phyloP scores from a whole-genome alignment of 1,139 yeast genomes.

The Tardiomyces depauwii region DNA sequence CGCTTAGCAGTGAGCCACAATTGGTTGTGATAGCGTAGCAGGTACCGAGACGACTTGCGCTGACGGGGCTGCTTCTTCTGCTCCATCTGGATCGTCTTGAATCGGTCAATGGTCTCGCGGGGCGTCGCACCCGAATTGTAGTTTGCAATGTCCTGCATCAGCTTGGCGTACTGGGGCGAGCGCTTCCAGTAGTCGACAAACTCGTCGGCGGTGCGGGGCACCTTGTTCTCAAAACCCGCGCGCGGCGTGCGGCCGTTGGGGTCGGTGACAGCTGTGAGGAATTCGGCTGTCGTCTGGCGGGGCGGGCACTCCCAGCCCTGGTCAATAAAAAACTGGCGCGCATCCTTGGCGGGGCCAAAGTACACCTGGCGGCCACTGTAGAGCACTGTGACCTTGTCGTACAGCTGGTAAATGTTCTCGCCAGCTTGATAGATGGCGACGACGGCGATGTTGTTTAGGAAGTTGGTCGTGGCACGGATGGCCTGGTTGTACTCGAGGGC shows the following conservation, averaged over 20 bases:
- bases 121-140: constrained; percentile 29
- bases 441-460: constrained; percentile 44
- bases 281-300: constrained; percentile 57
- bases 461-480: constrained; percentile 47
- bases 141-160: constrained; percentile 32
- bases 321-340: constrained; percentile 40
- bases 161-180: constrained; percentile 36
- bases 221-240: constrained; percentile 39
- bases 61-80: constrained; percentile 34
- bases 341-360: constrained; percentile 44
- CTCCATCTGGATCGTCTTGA: constrained; percentile 31
- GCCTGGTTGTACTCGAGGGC: constrained; percentile 60
- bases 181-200: constrained; percentile 45
- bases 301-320: constrained; percentile 55
- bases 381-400: constrained; percentile 53
- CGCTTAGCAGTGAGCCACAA: constrained; percentile 34
- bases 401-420: constrained; percentile 49
- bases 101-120: constrained; percentile 32
- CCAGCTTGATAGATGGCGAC: constrained; percentile 57
- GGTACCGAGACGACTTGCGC: constrained; percentile 35
- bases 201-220: constrained; percentile 47
- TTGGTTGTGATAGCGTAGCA: constrained; percentile 37
- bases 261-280: constrained; percentile 56
- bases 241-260: constrained; percentile 37
- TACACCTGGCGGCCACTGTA: constrained; percentile 49